Conservation (phyloP, 2,329 filamentous ascomycete genomes). For the Fusarium albidum region DNA sequence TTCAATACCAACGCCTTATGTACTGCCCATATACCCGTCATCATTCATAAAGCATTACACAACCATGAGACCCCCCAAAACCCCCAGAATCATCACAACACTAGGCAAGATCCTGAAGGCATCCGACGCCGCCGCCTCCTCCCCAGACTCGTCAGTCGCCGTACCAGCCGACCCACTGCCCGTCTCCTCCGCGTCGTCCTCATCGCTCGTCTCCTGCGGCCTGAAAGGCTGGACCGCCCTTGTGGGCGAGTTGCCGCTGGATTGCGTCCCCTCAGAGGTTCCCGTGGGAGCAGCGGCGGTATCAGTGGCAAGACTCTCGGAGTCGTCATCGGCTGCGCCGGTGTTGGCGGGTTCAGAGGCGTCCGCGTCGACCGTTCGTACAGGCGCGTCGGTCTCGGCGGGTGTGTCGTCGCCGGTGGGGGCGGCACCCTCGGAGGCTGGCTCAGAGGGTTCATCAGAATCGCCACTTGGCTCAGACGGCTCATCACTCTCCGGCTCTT, state of each 20-base stretch:
- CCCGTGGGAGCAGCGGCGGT: slow-evolving; percentile 12
- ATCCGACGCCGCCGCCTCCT: slow-evolving; percentile 11
- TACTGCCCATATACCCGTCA: no score
- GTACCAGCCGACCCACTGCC: background rate
- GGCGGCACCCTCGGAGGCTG: background rate
- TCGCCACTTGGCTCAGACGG: background rate
- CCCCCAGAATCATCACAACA: slow-evolving; percentile 18
- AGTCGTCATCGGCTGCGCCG: background rate
- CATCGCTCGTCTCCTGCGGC: background rate
- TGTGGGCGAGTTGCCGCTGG: background rate
- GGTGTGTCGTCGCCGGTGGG: background rate
- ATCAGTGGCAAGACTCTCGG: slow-evolving; percentile 24
- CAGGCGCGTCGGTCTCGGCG: background rate
- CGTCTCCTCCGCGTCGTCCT: slow-evolving; percentile 13
- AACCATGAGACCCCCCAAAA: slow-evolving; percentile 24
- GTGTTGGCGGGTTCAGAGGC: no score
- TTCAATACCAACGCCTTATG: no score
- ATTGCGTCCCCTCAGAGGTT: background rate
- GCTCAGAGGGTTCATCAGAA: background rate
- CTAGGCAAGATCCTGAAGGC: slow-evolving; percentile 17
- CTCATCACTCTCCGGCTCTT: background rate
- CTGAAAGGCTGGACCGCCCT: slow-evolving; percentile 26
- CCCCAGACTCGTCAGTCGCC: slow-evolving; percentile 4
- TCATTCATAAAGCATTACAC: slow-evolving; percentile 10
- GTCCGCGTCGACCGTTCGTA: no score